Percentiles rank a stretch among this genome's conserved stretches.
Evolutionary conservation across 352 stramenopile species (phyloP).

Genomic region (Aphanomyces astaci): DNA sequence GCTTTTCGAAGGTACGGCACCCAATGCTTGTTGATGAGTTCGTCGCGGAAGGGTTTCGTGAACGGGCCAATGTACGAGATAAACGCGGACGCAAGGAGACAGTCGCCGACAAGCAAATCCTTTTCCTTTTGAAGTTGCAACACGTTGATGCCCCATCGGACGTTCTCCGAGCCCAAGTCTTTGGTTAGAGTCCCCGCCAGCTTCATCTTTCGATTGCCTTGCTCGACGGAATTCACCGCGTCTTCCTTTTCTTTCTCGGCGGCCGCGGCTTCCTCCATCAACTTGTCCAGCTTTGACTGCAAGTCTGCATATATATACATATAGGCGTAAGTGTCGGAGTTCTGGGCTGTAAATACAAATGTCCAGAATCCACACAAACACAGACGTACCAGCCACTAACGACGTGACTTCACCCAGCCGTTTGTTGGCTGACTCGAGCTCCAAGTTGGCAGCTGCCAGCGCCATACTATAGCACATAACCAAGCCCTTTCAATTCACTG

Average conservation of each 20-base stretch:
- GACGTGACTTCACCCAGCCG: slow-evolving; percentile 81
- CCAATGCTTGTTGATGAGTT: slow-evolving; percentile 91
- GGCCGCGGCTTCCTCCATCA: slow-evolving; percentile 83
- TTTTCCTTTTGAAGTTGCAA: slow-evolving; percentile 88
- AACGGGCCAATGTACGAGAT: slow-evolving; percentile 95
- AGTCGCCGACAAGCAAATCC: slow-evolving; percentile 88
- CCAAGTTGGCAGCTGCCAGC: slow-evolving; percentile 84
- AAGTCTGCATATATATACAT: slow-evolving; percentile 41
- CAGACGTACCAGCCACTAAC: slow-evolving; percentile 53
- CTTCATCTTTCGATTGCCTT: slow-evolving; percentile 92
- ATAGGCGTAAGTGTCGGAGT: no score
- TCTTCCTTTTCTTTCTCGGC: slow-evolving; percentile 92
- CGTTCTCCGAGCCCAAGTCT: slow-evolving; percentile 93
- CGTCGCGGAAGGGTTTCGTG: slow-evolving; percentile 90
- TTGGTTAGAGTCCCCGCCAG: slow-evolving; percentile 91
- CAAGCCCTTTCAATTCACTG: background rate
- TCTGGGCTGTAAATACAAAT: no score
- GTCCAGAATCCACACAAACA: background rate
- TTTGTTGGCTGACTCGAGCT: slow-evolving; percentile 87
- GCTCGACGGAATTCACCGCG: slow-evolving; percentile 86
- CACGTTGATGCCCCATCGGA: slow-evolving; percentile 92
- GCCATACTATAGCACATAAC: slow-evolving; percentile 32
- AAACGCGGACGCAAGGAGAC: slow-evolving; percentile 90
- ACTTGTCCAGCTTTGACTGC: slow-evolving; percentile 88
- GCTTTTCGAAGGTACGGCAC: slow-evolving; percentile 85